Conservation (phyloP, 306 rosid species). For the Purshia tridentata region DNA sequence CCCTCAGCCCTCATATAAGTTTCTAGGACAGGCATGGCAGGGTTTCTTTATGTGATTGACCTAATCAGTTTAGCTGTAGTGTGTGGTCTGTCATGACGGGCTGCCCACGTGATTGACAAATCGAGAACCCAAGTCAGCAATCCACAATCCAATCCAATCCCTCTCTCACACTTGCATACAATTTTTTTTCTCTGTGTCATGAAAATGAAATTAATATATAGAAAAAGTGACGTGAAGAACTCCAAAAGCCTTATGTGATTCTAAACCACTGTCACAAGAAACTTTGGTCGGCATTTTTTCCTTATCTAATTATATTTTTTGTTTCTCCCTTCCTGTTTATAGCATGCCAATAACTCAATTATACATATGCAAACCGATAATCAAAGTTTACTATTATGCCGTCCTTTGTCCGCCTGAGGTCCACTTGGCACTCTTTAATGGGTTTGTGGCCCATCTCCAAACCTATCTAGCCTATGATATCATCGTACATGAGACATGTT, state of each 20-base stretch:
- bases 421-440: conserved; percentile 34
- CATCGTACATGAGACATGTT: conserved; percentile 27
- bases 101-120: conserved; percentile 90
- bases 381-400: conserved; percentile 27
- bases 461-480: conserved; percentile 22
- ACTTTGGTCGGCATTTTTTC: conserved; percentile 56
- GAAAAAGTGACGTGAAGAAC: conserved; percentile 83
- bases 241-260: conserved; percentile 52
- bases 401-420: conserved; percentile 28
- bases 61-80: conserved; percentile 46
- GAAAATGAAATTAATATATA: conserved; percentile 47
- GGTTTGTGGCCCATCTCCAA: conserved; percentile 9
- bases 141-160: conserved; percentile 39
- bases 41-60: conserved; percentile 51
- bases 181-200: conserved; percentile 6
- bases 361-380: conserved; percentile 12
- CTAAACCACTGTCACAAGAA: conserved; percentile 60
- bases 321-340: conserved; percentile 5
- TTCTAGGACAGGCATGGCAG: conserved; percentile 3
- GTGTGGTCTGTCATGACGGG: conserved; percentile 75
- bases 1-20: conserved; percentile 8
- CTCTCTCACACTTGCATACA: neutral
- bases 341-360: conserved; percentile 21
- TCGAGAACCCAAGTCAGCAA: conserved; percentile 60
- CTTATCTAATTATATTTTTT: conserved; percentile 13